phyloP scores from a whole-genome alignment of 148 eudicot genomes.

The Rhododendron henanense region DNA sequence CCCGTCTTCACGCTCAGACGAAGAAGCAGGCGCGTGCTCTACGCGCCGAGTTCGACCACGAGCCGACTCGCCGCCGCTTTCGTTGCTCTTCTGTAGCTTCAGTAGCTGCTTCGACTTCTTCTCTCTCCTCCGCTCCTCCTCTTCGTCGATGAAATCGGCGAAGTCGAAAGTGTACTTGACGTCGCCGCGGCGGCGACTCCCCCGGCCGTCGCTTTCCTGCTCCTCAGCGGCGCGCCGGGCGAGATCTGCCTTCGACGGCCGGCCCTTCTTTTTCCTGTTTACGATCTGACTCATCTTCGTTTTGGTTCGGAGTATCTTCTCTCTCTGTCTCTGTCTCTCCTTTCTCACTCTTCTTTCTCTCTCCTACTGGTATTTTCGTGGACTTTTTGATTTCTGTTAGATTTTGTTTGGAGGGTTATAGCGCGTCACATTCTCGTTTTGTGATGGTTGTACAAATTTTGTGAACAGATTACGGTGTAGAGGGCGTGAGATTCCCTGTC shows the following conservation, averaged over 20 bases:
- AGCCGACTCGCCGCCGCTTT: conserved; percentile 19
- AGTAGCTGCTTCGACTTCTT: conserved; percentile 44
- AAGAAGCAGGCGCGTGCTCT: conserved; percentile 29
- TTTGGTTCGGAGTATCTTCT: conserved; percentile 5
- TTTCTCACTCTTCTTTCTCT: conserved; percentile 20
- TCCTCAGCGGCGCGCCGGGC: conserved; percentile 32
- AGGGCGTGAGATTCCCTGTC: no score
- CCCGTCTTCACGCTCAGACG: conserved; percentile 22
- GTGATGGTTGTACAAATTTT: no score
- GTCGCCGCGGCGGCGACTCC: conserved; percentile 39
- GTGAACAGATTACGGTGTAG: no score
- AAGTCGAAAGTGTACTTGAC: conserved; percentile 55
- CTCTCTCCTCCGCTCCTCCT: conserved; percentile 39
- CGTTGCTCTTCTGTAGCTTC: conserved; percentile 31
- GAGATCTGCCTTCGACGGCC: conserved; percentile 78
- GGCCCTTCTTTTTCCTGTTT: conserved; percentile 71
- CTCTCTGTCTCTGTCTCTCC: conserved; percentile 16
- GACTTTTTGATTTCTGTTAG: no score
- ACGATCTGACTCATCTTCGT: conserved; percentile 67
- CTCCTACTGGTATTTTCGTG: no score
- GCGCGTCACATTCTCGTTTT: not conserved
- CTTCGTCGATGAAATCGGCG: conserved; percentile 48
- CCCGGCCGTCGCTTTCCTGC: conserved; percentile 21
- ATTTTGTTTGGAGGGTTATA: not conserved
- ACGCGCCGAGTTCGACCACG: conserved; percentile 33